Conservation (phyloP, 176 grass and related monocot genomes). For the Musa troglodytarum region DNA sequence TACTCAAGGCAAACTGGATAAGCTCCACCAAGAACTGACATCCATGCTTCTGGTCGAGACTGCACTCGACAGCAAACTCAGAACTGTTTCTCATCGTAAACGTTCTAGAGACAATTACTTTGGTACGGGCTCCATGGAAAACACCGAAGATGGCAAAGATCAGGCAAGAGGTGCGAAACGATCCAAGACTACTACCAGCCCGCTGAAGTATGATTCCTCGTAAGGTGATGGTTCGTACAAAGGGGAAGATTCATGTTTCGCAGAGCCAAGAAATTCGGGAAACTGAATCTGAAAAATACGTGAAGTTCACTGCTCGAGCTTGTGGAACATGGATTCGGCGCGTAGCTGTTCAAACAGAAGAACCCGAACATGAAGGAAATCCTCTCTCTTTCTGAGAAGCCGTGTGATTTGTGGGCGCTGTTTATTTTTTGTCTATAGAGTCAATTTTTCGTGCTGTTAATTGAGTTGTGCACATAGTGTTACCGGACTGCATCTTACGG, state of each 20-base stretch:
- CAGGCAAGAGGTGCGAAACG: slow-evolving; percentile 44
- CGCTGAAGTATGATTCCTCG: slow-evolving; percentile 19
- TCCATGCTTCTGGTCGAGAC: slow-evolving; percentile 60
- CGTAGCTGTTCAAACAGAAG: slow-evolving; percentile 42
- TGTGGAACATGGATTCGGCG: slow-evolving; percentile 51
- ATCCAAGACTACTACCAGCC: slow-evolving; percentile 43
- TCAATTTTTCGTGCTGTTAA: not conserved
- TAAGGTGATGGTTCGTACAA: not conserved
- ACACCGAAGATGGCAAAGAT: slow-evolving; percentile 37
- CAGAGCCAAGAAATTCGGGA: slow-evolving; percentile 11
- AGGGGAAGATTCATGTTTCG: not conserved
- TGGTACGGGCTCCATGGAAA: slow-evolving; percentile 37
- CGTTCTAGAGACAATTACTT: slow-evolving; percentile 34
- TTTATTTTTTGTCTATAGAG: not conserved
- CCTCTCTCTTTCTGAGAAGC: slow-evolving; percentile 58
- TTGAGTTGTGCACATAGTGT: not conserved
- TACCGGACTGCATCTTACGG: not conserved
- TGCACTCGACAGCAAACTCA: slow-evolving; percentile 49
- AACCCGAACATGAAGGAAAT: slow-evolving; percentile 57
- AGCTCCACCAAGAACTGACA: slow-evolving; percentile 73
- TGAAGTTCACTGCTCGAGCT: slow-evolving; percentile 54
- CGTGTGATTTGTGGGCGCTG: not conserved
- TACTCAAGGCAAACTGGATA: slow-evolving; percentile 73
- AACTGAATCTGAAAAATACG: slow-evolving; percentile 37
- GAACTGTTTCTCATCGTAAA: slow-evolving; percentile 45